These are phyloP conservation scores for Rhodotorula diobovata DNA, from an alignment of 768 basidiomycete species.

Conservation along the genomic window DNA sequence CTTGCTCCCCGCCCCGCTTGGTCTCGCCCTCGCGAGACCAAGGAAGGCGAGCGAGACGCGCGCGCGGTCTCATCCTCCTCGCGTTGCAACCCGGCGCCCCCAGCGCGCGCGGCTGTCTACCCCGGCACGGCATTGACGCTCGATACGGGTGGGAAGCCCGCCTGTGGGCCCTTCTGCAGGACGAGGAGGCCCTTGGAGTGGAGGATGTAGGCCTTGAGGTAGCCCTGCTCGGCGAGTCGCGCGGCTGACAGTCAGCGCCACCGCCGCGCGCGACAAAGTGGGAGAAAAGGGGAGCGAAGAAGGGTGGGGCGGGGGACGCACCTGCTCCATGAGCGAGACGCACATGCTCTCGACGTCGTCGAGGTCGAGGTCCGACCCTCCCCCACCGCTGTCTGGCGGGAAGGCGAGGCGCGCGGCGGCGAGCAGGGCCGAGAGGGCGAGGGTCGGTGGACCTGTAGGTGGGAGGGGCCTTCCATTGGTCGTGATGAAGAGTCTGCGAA, in stretches of 20 bases:
- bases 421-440: conserved; percentile 30
- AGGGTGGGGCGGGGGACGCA: not conserved
- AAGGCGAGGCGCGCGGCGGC: conserved; percentile 30
- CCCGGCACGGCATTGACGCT: not conserved
- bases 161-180: conserved; percentile 37
- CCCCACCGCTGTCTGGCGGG: not conserved
- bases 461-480: conserved; percentile 22
- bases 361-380: conserved; percentile 26
- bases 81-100: too few species aligned
- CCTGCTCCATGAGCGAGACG: conserved; percentile 42
- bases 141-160: conserved; percentile 39
- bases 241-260: not conserved
- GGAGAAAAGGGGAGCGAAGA: not conserved
- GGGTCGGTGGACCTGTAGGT: conserved; percentile 31
- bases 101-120: not conserved
- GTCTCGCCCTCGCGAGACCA: too few species aligned
- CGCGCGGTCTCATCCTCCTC: too few species aligned
- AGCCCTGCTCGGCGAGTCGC: conserved; percentile 29
- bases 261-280: not conserved
- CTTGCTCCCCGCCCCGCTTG: too few species aligned
- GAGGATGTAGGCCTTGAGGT: conserved; percentile 43
- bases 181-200: conserved; percentile 41
- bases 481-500: conserved; percentile 6
- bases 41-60: too few species aligned
- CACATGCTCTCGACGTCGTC: conserved; percentile 43